phyloP scores from a whole-genome alignment of 2,329 filamentous ascomycete species.

The Stagonosporopsis chrysanthemi region DNA sequence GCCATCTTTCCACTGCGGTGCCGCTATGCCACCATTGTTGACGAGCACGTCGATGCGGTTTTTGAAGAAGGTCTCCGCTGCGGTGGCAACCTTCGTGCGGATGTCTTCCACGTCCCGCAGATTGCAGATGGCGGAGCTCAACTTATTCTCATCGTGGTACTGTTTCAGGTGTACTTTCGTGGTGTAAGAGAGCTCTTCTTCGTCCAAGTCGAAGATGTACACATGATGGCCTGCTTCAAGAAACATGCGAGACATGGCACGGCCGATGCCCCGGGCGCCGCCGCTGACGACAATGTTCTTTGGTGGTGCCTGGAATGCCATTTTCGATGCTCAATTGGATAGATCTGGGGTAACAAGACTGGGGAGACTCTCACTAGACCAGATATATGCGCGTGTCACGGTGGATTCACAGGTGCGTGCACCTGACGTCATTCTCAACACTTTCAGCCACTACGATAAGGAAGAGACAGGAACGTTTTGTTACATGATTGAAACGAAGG shows the following conservation, averaged over 20 bases:
- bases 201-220: constrained; percentile 56
- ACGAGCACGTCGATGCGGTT: constrained; percentile 51
- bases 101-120: constrained; percentile 55
- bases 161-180: constrained; percentile 51
- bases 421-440: constrained; percentile 36
- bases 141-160: constrained; percentile 45
- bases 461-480: not conserved
- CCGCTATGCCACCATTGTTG: constrained; percentile 50
- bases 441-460: constrained; percentile 2
- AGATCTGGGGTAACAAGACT: constrained; percentile 1
- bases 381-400: constrained; percentile 2
- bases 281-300: constrained; percentile 52
- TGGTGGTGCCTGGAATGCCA: constrained; percentile 21
- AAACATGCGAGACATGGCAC: constrained; percentile 56
- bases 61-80: constrained; percentile 53
- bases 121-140: constrained; percentile 53
- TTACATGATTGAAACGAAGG: not conserved
- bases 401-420: constrained; percentile 24
- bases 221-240: constrained; percentile 56
- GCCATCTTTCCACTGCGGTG: constrained; percentile 53
- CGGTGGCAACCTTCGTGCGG: constrained; percentile 50
- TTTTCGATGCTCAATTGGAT: not conserved
- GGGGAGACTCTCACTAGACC: not conserved
- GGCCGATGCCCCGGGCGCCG: constrained; percentile 58
- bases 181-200: constrained; percentile 48